Base-by-base conservation (phyloP, 2,329 filamentous ascomycete species). In the Pseudocercospora vitis region DNA sequence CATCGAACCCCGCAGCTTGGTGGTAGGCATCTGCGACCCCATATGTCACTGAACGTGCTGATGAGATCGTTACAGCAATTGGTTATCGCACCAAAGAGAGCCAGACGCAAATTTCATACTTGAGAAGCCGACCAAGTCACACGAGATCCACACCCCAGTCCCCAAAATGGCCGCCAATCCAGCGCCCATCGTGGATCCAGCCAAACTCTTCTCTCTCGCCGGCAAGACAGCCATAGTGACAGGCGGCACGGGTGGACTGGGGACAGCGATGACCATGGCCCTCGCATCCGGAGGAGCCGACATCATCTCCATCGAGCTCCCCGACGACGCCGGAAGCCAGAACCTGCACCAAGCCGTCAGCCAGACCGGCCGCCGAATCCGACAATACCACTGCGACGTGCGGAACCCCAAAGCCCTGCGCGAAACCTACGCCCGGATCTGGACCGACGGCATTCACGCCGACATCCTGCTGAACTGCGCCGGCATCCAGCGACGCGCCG, bases 231-330 rank as follows among this genome's bases (percentile, higher is more conserved):
- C 60, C 9, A 59, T 63, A 12, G 58, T 63, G 1, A 63, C 60
- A 2, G 61, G 61, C 39, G 58, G 56, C 12, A 59, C 58, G 14
- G 58, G 60, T 12, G 60, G 60, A 16, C 52, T 63, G 8, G 59
- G 59, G 19, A 56, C 52, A 39, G 59, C 55, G 18, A 76, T 76
- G 73, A 71, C 73, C 16, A 58, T 74, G 12, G 58, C 57, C 18
- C 55, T 64, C 4, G 60, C 57, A 14, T 56, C 56, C 11, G 61
- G 49, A 7, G 58, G 61, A 21, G 61, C 61, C 14, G 53, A 61
- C 42, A 60, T 76, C 48, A 57, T 76, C 28, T 62, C 59, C 8
- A 61, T 63, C 50, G 58, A 63, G 28, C 24, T 62, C 4, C 46
- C 52, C 4, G 42, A 54, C 16, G 59, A 62, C 28, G 39, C 55